A percentile compares a stretch with the other conserved stretches of the same genome.
Evolutionary conservation across 345 rosid genomes (phyloP).

Genomic region (Trapa bicornis): DNA sequence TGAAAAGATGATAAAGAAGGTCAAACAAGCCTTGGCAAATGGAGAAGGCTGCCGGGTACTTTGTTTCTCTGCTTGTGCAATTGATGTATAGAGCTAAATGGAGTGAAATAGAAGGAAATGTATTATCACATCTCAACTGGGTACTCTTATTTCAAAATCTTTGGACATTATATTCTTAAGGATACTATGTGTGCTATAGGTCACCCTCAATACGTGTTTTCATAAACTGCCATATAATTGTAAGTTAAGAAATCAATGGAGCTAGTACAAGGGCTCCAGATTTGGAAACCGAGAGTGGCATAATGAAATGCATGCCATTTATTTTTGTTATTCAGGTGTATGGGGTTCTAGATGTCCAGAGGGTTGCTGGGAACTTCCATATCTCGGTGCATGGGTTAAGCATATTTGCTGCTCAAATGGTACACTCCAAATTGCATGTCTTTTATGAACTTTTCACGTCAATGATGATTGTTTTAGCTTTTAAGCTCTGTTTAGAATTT

Average conservation of each 20-base stretch:
- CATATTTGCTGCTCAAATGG: conserved; percentile 93
- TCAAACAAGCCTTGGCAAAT: conserved; percentile 69
- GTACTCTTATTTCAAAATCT: too few relatives aligned
- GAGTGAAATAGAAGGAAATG: neutral
- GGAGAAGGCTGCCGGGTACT: conserved; percentile 97
- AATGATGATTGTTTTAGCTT: neutral
- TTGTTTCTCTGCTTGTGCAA: conserved; percentile 1
- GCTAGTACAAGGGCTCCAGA: too few relatives aligned
- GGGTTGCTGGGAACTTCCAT: conserved; percentile 99
- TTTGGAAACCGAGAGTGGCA: too few relatives aligned
- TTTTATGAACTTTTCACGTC: neutral
- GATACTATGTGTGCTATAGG: too few relatives aligned
- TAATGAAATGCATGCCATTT: neutral
- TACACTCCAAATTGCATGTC: conserved; percentile 2
- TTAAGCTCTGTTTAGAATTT: neutral
- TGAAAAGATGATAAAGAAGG: conserved; percentile 80
- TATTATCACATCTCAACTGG: neutral
- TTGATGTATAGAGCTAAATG: neutral
- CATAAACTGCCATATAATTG: too few relatives aligned
- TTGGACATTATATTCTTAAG: too few relatives aligned
- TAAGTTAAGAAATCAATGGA: too few relatives aligned
- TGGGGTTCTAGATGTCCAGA: conserved; percentile 89
- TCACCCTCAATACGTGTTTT: too few relatives aligned
- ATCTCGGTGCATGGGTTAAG: conserved; percentile 92
- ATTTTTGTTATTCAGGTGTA: conserved; percentile 46